phyloP scores from a whole-genome alignment of 2,329 filamentous ascomycete species.

The Setomelanomma holmii region DNA sequence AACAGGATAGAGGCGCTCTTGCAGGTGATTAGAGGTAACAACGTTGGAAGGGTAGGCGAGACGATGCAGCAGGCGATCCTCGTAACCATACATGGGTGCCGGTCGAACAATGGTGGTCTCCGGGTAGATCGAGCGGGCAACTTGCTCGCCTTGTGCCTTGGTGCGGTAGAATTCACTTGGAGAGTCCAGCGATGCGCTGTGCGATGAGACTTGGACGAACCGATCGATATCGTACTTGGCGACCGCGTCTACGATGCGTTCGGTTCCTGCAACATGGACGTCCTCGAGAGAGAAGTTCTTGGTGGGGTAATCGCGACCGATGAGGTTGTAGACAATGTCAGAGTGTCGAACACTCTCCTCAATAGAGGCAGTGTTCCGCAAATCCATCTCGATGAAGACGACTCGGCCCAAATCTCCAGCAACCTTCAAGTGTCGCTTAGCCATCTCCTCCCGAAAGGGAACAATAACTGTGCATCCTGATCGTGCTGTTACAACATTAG shows the following conservation, averaged over 20 bases:
- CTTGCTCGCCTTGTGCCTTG: slow-evolving; percentile 85
- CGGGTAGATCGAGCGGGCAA: slow-evolving; percentile 88
- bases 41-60: slow-evolving; percentile 82
- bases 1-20: slow-evolving; percentile 88
- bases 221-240: slow-evolving; percentile 98
- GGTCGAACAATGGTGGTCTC: slow-evolving; percentile 97
- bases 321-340: slow-evolving; percentile 95
- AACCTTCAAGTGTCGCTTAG: slow-evolving; percentile 94
- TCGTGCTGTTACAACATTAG: slow-evolving; percentile 67
- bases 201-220: slow-evolving; percentile 95
- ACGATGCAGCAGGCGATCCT: slow-evolving; percentile 88
- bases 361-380: slow-evolving; percentile 92
- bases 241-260: slow-evolving; percentile 90
- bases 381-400: slow-evolving; percentile 91
- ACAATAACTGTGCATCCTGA: slow-evolving; percentile 94
- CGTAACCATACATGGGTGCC: slow-evolving; percentile 91
- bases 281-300: slow-evolving; percentile 97
- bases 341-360: slow-evolving; percentile 97
- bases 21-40: slow-evolving; percentile 91
- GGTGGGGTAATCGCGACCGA: slow-evolving; percentile 93
- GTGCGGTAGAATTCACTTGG: slow-evolving; percentile 88
- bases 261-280: slow-evolving; percentile 89
- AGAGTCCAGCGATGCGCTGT: slow-evolving; percentile 84
- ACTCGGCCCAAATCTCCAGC: slow-evolving; percentile 92
- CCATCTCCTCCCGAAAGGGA: slow-evolving; percentile 96